These are phyloP conservation scores for Cercospora sp. DNA, from an alignment of 2,329 filamentous ascomycete genomes.

Conservation along the genomic window DNA sequence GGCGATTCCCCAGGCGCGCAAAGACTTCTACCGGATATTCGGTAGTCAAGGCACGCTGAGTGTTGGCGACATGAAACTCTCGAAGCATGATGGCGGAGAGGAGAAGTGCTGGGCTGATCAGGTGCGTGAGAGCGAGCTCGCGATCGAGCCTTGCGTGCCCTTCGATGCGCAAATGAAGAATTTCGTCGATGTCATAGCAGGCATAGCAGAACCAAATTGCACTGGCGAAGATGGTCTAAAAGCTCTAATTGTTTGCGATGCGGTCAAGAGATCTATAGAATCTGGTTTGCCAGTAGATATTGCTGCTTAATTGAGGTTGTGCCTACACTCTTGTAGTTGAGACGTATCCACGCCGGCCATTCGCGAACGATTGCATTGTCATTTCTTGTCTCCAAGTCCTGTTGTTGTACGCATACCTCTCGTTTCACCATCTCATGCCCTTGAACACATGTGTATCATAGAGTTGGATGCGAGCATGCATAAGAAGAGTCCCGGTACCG, in stretches of 20 bases:
- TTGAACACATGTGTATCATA: not conserved
- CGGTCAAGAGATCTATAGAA: conserved; percentile 50
- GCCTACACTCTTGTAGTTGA: not conserved
- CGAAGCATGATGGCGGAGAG: conserved; percentile 45
- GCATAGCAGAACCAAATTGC: conserved; percentile 49
- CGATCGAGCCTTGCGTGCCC: conserved; percentile 43
- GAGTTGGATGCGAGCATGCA: not conserved
- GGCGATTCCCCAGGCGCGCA: conserved; percentile 46
- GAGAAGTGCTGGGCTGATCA: conserved; percentile 48
- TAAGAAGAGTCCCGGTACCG: not conserved
- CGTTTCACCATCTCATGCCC: not conserved
- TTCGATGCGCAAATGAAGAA: conserved; percentile 57
- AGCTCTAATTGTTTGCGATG: conserved; percentile 56
- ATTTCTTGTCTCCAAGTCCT: not conserved
- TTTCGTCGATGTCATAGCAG: conserved; percentile 53
- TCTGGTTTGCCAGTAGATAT: conserved; percentile 27
- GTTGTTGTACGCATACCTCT: not conserved
- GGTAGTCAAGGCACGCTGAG: conserved; percentile 55
- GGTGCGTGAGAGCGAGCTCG: conserved; percentile 40
- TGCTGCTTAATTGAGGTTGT: not conserved
- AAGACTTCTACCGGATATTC: conserved; percentile 58
- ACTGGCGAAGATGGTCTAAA: conserved; percentile 52
- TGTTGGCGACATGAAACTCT: conserved; percentile 56
- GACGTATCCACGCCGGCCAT: not conserved
- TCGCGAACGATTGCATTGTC: not conserved